These are phyloP conservation scores for Dendrobium chrysotoxum DNA, from an alignment of 106 monocot species.

Conservation along the genomic window DNA sequence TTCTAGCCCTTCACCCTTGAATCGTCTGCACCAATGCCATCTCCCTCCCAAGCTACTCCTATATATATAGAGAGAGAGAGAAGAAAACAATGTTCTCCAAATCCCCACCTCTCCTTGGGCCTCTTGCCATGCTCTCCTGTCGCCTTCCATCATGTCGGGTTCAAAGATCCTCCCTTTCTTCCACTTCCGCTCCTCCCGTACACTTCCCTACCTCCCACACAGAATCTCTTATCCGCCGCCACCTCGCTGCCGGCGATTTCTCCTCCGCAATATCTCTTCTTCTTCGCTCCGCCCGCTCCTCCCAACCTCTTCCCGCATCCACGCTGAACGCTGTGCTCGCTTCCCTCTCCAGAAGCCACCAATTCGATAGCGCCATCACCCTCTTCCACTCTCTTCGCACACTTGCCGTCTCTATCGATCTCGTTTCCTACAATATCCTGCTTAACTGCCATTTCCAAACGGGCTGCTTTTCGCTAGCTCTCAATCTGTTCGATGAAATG, in stretches of 20 bases:
- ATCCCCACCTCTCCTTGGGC: not conserved
- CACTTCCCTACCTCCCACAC: not conserved
- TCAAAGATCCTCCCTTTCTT: not conserved
- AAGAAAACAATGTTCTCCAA: not conserved
- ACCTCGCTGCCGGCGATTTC: constrained; percentile 11
- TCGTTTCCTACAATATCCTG: constrained; percentile 26
- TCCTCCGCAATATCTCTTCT: constrained; percentile 13
- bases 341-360: constrained; percentile 13
- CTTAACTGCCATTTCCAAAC: constrained; percentile 14
- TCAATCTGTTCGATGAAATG: constrained; percentile 35
- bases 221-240: constrained; percentile 11
- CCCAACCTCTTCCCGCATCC: constrained; percentile 7
- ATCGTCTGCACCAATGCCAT: too few relatives aligned
- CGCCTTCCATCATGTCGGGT: not conserved
- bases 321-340: constrained; percentile 17
- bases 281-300: not conserved
- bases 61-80: too few relatives aligned
- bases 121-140: not conserved
- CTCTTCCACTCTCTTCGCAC: constrained; percentile 15
- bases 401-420: not conserved
- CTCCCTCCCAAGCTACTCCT: too few relatives aligned
- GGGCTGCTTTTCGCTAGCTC: constrained; percentile 16
- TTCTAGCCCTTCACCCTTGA: too few relatives aligned
- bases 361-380: constrained; percentile 11
- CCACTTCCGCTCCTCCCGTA: not conserved